A percentile compares a stretch with the other conserved stretches of the same genome.
phyloP scores from a whole-genome alignment of 495 filamentous ascomycete species.

The Tuber umbilicatum region DNA sequence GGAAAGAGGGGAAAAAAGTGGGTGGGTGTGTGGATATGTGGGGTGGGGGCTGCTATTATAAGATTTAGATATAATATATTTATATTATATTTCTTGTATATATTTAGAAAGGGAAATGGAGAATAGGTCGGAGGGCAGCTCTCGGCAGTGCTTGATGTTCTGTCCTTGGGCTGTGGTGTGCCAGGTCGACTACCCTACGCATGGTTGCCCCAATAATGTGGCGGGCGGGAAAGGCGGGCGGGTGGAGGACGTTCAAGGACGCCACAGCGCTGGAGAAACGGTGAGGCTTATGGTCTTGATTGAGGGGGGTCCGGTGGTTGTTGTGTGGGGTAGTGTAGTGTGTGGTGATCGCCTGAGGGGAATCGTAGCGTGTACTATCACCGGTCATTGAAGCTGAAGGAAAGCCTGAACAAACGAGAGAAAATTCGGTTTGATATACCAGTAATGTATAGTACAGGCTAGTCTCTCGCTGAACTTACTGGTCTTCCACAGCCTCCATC shows the following conservation, averaged over 20 bases:
- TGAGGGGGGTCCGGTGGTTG: neutral
- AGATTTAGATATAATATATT: too few relatives aligned
- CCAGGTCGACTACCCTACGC: too few relatives aligned
- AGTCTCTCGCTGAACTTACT: neutral
- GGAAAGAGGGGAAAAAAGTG: too few relatives aligned
- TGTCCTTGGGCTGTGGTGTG: neutral
- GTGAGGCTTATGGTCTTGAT: neutral
- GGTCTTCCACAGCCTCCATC: neutral
- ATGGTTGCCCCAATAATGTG: neutral
- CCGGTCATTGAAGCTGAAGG: neutral
- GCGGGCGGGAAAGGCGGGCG: neutral
- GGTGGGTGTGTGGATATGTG: too few relatives aligned
- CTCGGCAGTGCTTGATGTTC: too few relatives aligned
- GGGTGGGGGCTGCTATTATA: too few relatives aligned
- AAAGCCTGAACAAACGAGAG: neutral
- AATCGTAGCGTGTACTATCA: neutral
- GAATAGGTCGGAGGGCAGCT: too few relatives aligned
- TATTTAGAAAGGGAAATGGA: too few relatives aligned
- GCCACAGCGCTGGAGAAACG: neutral
- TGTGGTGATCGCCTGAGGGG: neutral
- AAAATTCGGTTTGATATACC: neutral
- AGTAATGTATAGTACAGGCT: neutral
- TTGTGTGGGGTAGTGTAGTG: neutral
- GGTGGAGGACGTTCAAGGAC: neutral
- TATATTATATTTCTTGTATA: too few relatives aligned